These are phyloP conservation scores for Chrysanthemum makinoi DNA, from an alignment of 129 eudicot genomes.

Conservation along the genomic window DNA sequence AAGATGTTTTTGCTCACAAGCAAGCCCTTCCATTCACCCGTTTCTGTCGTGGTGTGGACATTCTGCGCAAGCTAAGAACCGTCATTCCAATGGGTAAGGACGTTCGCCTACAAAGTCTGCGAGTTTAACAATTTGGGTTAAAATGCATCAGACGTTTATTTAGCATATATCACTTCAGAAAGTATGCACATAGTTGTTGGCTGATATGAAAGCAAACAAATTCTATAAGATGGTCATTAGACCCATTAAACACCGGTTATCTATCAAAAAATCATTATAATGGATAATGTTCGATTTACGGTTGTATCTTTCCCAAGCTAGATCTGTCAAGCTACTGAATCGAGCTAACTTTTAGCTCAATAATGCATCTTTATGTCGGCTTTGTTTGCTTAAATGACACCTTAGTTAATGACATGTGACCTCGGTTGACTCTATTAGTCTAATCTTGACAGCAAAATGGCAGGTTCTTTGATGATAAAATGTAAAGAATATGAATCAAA, in stretches of 20 bases:
- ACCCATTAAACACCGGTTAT: too few species aligned
- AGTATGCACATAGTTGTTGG: too few species aligned
- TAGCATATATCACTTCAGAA: too few species aligned
- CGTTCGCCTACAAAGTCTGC: conserved; percentile 48
- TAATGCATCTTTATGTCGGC: neutral
- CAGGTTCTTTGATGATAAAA: neutral
- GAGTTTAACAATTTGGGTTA: neutral
- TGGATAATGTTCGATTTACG: too few species aligned
- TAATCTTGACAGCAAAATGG: neutral
- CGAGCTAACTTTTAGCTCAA: neutral
- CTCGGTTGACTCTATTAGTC: neutral
- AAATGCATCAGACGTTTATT: conserved; percentile 27
- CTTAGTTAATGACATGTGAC: neutral
- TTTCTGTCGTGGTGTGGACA: too few species aligned
- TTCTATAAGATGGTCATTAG: too few species aligned
- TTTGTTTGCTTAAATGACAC: too few species aligned
- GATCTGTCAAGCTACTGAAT: conserved; percentile 6
- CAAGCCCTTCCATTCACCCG: conserved; percentile 67
- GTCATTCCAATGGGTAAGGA: conserved; percentile 69
- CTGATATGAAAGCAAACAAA: too few species aligned
- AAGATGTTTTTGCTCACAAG: conserved; percentile 59
- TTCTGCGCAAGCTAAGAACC: too few species aligned
- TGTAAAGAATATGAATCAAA: neutral
- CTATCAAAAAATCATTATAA: too few species aligned
- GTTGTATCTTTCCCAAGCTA: too few species aligned